phyloP scores from a whole-genome alignment of 2,329 filamentous ascomycete genomes.

The Pezicula carpinea region DNA sequence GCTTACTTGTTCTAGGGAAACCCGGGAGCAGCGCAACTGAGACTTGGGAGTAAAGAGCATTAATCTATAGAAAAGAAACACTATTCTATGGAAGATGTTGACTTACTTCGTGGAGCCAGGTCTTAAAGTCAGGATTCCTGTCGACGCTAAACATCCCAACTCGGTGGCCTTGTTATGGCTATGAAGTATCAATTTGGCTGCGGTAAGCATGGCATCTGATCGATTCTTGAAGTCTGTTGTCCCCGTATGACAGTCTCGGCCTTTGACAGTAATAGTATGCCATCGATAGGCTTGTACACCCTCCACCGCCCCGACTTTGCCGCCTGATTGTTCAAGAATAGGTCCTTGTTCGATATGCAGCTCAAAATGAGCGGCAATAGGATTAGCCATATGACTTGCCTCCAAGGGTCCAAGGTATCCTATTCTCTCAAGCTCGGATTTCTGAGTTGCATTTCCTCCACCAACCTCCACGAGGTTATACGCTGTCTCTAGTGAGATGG shows the following conservation, averaged over 20 bases:
- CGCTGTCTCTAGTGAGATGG: constrained; percentile 57
- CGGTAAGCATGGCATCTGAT: constrained; percentile 63
- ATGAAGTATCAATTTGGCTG: constrained; percentile 62
- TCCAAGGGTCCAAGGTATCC: constrained; percentile 59
- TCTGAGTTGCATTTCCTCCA: constrained; percentile 57
- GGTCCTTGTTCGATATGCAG: constrained; percentile 84
- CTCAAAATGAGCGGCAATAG: constrained; percentile 75
- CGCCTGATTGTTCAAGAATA: constrained; percentile 58
- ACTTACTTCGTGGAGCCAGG: constrained; percentile 72
- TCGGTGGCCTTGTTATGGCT: constrained; percentile 58
- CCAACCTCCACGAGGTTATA: constrained; percentile 59
- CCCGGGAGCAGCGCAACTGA: too few relatives aligned
- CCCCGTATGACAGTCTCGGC: constrained; percentile 68
- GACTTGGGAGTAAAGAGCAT: too few relatives aligned
- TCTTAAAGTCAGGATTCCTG: constrained; percentile 62
- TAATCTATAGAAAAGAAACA: too few relatives aligned
- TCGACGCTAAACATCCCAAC: constrained; percentile 55
- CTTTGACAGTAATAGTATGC: constrained; percentile 62
- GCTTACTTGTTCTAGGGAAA: too few relatives aligned
- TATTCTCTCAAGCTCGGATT: constrained; percentile 65
- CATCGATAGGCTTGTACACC: constrained; percentile 74
- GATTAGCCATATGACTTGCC: constrained; percentile 52
- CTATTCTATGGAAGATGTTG: too few relatives aligned
- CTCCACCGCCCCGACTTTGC: constrained; percentile 65
- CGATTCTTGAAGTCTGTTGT: constrained; percentile 65